Base-by-base conservation (phyloP, 225 moss, liverwort and hornwort species). In the Anthoceros angustus region DNA sequence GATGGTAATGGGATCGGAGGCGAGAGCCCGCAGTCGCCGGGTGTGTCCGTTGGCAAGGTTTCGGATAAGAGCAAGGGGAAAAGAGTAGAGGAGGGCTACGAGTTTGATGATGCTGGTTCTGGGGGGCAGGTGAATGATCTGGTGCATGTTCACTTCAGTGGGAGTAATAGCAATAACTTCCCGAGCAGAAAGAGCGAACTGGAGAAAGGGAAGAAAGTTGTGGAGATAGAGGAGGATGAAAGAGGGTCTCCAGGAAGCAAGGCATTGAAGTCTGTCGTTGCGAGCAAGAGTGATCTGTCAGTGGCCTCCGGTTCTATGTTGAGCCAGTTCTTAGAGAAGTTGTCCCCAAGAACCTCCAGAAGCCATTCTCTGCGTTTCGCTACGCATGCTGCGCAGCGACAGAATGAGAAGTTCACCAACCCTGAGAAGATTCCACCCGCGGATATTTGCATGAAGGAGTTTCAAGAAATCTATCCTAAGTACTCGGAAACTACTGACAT, bases 401-500 rank as follows among this genome's bases (percentile, higher is more conserved):
- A 20, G 55, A 32, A 32, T 32, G 55, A 55, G 55, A 55, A 7
- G 23, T 55, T 55, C 23, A 55, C 55, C 8, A 55, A 23, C 23
- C 55, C 55, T 55, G 55, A 55, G n/a, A 55, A 23, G n/a, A 55
- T 55, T 20, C 55, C 55, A 55, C 55, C 55, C 18, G 6, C 5
- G 16, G 55, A 55, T 55, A 23, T 55, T 12, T 55, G 55, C 55
- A 18, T 20, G n/a, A 20, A 76, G 39, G 76, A 74, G 63, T 84
- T 81, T 73, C 67, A 76, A 26, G 48, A 67, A 21, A 64, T 50
- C 48, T 84, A 79, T 66, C 84, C 84, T 8, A 48, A 78, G 68
- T 81, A 79, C 43, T 43, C 74, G 42, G 81, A 84, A 49, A 80
- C 81, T 16, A 40, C 71, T 62, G 65, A 55, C 50, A 78, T 84